These are phyloP conservation scores for Neurospora sp. DNA, from an alignment of 495 filamentous ascomycete species.

Conservation along the genomic window DNA sequence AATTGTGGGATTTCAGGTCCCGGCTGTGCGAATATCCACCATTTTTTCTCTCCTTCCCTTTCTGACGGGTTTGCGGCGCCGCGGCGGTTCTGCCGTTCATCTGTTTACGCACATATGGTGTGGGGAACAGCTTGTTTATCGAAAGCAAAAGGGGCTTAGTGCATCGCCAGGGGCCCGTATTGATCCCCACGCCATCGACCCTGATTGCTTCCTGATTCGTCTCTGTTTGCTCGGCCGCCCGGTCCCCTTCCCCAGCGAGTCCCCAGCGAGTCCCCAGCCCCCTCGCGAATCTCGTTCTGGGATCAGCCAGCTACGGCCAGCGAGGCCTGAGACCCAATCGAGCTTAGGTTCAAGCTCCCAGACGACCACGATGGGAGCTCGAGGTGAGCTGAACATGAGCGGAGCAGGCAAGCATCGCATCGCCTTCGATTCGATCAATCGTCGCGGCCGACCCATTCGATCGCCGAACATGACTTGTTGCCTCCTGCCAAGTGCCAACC, in stretches of 20 bases:
- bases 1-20: background rate
- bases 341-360: background rate
- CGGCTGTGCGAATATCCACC: background rate
- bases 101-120: constrained; percentile 22
- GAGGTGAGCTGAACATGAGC: background rate
- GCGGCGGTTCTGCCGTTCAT: background rate
- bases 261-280: background rate
- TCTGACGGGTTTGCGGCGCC: background rate
- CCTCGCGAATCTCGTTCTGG: background rate
- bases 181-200: constrained; percentile 5
- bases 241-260: background rate
- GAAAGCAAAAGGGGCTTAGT: constrained; percentile 19
- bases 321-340: background rate
- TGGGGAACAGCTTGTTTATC: constrained; percentile 28
- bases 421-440: background rate
- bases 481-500: background rate
- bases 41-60: background rate
- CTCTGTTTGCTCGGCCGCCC: background rate
- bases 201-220: constrained; percentile 9
- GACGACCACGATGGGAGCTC: background rate
- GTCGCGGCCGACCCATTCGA: background rate
- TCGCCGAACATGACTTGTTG: background rate
- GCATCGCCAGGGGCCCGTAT: constrained; percentile 4
- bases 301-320: background rate
- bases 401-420: background rate